phyloP scores from a whole-genome alignment of 148 eudicot genomes.

The Suaeda aralocaspica region DNA sequence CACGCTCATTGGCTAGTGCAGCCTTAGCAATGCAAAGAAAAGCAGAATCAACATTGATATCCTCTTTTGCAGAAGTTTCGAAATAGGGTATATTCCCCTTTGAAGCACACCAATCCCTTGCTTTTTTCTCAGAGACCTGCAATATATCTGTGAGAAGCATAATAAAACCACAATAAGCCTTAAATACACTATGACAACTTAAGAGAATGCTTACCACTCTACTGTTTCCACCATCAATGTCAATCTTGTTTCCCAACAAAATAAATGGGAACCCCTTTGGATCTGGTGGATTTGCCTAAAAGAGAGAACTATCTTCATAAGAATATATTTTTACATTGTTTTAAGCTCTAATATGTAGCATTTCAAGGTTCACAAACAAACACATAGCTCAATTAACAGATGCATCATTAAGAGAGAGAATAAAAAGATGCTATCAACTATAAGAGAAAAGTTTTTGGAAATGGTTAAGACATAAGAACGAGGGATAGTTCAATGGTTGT shows the following conservation, averaged over 20 bases:
- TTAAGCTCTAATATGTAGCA: neutral
- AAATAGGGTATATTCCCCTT: conserved; percentile 53
- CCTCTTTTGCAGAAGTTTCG: conserved; percentile 68
- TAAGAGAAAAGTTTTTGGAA: no score
- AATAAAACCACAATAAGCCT: conserved; percentile 8
- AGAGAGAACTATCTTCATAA: conserved; percentile 2
- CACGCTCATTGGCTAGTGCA: conserved; percentile 45
- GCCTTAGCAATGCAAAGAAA: conserved; percentile 54
- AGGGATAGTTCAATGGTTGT: no score
- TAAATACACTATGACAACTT: neutral
- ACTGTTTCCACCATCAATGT: conserved; percentile 54
- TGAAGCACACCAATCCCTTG: conserved; percentile 70
- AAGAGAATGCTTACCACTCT: conserved; percentile 42
- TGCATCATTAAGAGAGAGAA: neutral
- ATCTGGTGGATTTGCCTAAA: conserved; percentile 52
- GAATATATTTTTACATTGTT: neutral
- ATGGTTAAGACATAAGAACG: no score
- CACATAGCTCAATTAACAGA: neutral
- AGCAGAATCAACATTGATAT: conserved; percentile 56
- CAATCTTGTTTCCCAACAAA: conserved; percentile 65
- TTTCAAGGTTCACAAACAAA: neutral
- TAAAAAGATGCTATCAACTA: neutral
- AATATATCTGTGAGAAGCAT: conserved; percentile 7
- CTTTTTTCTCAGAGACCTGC: conserved; percentile 62
- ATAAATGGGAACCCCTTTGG: conserved; percentile 56